Evolutionary conservation across 495 filamentous ascomycete species (phyloP).

Genomic region (Trichoderma reesei): DNA sequence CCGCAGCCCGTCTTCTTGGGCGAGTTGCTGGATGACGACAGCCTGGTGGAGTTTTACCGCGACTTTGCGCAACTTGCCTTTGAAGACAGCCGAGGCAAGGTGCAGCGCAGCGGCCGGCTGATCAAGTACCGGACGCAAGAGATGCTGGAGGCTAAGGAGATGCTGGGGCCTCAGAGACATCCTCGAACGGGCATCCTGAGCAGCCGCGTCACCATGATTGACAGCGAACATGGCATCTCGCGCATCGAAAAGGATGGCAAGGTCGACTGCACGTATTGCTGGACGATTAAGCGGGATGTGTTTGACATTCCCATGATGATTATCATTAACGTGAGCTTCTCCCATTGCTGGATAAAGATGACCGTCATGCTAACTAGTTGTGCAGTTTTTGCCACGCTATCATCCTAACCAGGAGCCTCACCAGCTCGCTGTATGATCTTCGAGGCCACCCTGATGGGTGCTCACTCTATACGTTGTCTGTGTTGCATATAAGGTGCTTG

Average conservation of each 20-base stretch:
- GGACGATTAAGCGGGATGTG: constrained; percentile 91
- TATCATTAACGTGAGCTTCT: constrained; percentile 78
- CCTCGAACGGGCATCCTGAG: constrained; percentile 40
- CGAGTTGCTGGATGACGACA: constrained; percentile 88
- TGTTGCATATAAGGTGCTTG: constrained; percentile 13
- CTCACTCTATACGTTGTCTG: constrained; percentile 3
- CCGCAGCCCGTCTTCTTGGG: constrained; percentile 77
- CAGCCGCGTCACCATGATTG: constrained; percentile 49
- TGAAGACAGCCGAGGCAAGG: constrained; percentile 72
- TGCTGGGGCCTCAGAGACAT: constrained; percentile 28
- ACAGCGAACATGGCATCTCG: constrained; percentile 65
- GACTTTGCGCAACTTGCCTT: constrained; percentile 89
- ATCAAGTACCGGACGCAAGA: constrained; percentile 82
- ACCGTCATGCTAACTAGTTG: constrained; percentile 14
- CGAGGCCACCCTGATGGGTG: constrained; percentile 9
- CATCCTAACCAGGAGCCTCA: constrained; percentile 34
- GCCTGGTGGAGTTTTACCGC: constrained; percentile 89
- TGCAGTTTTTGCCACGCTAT: constrained; percentile 43
- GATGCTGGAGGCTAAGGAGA: constrained; percentile 37
- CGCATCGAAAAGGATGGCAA: constrained; percentile 79
- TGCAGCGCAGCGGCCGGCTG: constrained; percentile 74
- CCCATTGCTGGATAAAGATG: neutral
- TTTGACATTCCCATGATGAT: constrained; percentile 99
- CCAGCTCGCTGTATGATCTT: constrained; percentile 35
- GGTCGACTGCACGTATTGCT: constrained; percentile 89